Conservation (phyloP, 495 filamentous ascomycete genomes). For the Penicillium subrubescens region DNA sequence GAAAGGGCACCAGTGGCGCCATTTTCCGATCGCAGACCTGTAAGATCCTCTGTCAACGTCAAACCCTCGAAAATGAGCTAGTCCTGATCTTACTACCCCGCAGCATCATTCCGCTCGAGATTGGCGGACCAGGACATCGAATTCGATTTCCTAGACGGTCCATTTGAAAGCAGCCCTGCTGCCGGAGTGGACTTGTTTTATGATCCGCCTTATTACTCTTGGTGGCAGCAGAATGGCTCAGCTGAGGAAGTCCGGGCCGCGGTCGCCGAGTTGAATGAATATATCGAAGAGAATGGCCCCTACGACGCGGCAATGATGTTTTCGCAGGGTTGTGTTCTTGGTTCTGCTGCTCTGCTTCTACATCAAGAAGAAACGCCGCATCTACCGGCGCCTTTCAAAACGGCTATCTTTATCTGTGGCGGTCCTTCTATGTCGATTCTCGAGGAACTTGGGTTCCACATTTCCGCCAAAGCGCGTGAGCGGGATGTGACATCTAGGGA, state of each 20-base stretch:
- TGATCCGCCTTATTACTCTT: constrained; percentile 51
- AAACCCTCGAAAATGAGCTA: neutral
- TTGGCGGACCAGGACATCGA: constrained; percentile 38
- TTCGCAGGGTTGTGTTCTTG: constrained; percentile 59
- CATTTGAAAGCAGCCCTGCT: constrained; percentile 44
- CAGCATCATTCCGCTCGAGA: constrained; percentile 45
- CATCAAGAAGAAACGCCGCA: constrained; percentile 38
- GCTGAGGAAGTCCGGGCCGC: constrained; percentile 39
- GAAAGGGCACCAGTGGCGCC: constrained; percentile 57
- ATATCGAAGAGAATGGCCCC: constrained; percentile 53
- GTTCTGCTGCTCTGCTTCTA: constrained; percentile 46
- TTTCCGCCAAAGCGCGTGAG: constrained; percentile 44
- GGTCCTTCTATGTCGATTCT: constrained; percentile 51
- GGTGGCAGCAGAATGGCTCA: constrained; percentile 44
- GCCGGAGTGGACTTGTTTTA: constrained; percentile 58
- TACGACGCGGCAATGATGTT: constrained; percentile 65
- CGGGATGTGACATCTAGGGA: constrained; percentile 34
- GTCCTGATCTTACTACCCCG: constrained; percentile 28
- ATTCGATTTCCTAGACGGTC: constrained; percentile 62
- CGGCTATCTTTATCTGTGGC: constrained; percentile 63
- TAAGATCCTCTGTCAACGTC: constrained; percentile 23
- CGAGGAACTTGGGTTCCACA: constrained; percentile 50
- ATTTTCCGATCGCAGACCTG: constrained; percentile 64
- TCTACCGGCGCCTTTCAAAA: constrained; percentile 54
- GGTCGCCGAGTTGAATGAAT: constrained; percentile 48